A percentile compares a stretch with the other conserved stretches of the same genome.
These are phyloP conservation scores for Syncephalastrum contaminatum DNA, from an alignment of 371 early-diverging fungal genomes.

Conservation along the genomic window DNA sequence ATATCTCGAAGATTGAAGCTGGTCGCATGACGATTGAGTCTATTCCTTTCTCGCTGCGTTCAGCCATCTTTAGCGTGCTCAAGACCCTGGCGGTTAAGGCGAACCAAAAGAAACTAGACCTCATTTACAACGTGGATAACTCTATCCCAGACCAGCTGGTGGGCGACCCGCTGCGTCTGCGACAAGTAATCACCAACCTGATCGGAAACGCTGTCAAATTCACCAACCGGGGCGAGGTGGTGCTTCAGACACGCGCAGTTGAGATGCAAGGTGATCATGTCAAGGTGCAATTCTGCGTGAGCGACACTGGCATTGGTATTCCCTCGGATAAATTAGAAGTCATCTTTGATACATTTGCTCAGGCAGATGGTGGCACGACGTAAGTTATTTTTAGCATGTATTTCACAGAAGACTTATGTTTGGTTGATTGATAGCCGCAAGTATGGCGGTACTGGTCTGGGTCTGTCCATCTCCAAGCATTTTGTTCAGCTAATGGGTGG, in stretches of 20 bases:
- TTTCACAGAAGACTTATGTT: background rate
- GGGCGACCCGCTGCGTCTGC: constrained; percentile 69
- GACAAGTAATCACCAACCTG: constrained; percentile 75
- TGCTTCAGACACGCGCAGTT: constrained; percentile 42
- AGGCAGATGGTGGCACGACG: constrained; percentile 75
- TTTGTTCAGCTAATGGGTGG: constrained; percentile 63
- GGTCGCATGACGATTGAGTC: constrained; percentile 67
- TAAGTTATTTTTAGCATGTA: constrained; percentile 10
- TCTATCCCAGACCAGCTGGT: constrained; percentile 61
- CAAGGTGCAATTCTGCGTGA: constrained; percentile 63
- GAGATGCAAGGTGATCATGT: constrained; percentile 40
- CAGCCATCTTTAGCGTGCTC: constrained; percentile 56
- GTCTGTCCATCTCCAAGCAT: constrained; percentile 55
- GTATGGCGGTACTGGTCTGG: constrained; percentile 47
- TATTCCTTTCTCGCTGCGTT: constrained; percentile 59
- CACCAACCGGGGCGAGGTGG: constrained; percentile 66
- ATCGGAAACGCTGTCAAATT: constrained; percentile 82
- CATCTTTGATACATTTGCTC: constrained; percentile 78
- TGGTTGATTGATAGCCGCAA: constrained; percentile 8
- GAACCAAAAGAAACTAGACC: constrained; percentile 56
- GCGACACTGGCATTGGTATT: constrained; percentile 83
- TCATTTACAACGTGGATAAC: constrained; percentile 57
- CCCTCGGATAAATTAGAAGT: constrained; percentile 59
- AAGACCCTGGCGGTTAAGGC: constrained; percentile 62
- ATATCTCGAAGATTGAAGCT: constrained; percentile 78